These are phyloP conservation scores for Chernovozyma sophiae-reginae DNA, from an alignment of 1,139 yeast species.

Conservation along the genomic window DNA sequence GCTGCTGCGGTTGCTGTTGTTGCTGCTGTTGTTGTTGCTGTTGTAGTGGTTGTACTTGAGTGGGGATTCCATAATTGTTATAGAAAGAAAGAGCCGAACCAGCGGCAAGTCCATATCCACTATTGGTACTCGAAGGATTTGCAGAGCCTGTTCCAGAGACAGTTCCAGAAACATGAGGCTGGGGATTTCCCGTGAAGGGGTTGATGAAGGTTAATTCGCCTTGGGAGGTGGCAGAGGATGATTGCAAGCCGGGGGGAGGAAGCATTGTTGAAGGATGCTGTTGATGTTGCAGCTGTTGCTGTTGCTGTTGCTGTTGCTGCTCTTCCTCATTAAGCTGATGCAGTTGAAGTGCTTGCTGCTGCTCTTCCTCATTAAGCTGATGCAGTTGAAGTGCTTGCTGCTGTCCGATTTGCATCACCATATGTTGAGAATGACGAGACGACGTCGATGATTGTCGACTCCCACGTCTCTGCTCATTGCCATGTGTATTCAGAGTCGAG, in stretches of 20 bases:
- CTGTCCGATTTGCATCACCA: conserved; percentile 2
- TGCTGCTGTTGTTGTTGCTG: conserved; percentile 7
- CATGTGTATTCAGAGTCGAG: not conserved
- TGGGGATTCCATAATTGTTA: conserved; percentile 11
- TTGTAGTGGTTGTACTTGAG: conserved; percentile 9
- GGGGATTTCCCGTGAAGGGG: conserved; percentile 15
- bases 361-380: conserved; percentile 4
- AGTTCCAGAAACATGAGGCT: conserved; percentile 1
- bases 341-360: conserved; percentile 3
- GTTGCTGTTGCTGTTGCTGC: conserved; percentile 12
- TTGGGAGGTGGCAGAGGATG: conserved; percentile 5
- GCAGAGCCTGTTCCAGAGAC: conserved; percentile 1
- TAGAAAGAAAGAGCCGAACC: conserved; percentile 9
- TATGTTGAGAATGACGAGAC: not conserved
- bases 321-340: not conserved
- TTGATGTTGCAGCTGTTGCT: conserved; percentile 9
- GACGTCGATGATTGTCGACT: not conserved
- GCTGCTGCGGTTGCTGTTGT: conserved; percentile 7
- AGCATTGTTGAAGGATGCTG: conserved; percentile 4
- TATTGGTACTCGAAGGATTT: not conserved
- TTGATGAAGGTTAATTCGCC: conserved; percentile 18
- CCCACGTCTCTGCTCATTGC: not conserved
- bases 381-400: conserved; percentile 2
- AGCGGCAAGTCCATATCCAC: conserved; percentile 8
- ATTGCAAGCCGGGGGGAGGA: not conserved